phyloP scores from a whole-genome alignment of 495 filamentous ascomycete species.

The Aspergillus funiculosus region DNA sequence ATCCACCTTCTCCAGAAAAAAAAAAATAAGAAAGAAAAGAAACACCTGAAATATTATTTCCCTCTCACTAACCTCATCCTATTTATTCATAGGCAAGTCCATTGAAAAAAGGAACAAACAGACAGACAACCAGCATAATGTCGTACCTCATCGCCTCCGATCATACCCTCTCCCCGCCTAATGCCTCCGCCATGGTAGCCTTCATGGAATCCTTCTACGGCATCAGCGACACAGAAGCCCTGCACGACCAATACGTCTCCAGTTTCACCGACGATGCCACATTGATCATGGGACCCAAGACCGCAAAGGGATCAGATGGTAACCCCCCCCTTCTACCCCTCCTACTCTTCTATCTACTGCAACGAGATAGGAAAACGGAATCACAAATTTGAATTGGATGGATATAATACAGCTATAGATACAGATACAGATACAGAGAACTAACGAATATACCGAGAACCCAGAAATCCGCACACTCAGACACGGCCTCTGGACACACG shows the following conservation, averaged over 20 bases:
- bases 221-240: slow-evolving; percentile 50
- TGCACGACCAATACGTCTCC: slow-evolving; percentile 50
- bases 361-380: background rate
- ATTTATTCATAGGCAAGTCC: background rate
- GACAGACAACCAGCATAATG: slow-evolving; percentile 23
- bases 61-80: background rate
- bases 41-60: no score
- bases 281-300: slow-evolving; percentile 52
- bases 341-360: background rate
- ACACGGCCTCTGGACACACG: slow-evolving; percentile 52
- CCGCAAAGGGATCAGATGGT: slow-evolving; percentile 47
- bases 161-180: slow-evolving; percentile 26
- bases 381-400: background rate
- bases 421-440: no score
- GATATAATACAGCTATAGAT: background rate
- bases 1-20: no score
- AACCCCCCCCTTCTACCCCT: slow-evolving; percentile 1
- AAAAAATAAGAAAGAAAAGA: no score
- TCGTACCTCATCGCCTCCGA: slow-evolving; percentile 35
- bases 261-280: slow-evolving; percentile 52
- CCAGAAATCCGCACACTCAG: slow-evolving; percentile 51
- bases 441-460: no score
- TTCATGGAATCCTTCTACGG: slow-evolving; percentile 57
- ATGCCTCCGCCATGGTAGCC: slow-evolving; percentile 29
- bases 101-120: background rate